Conservation (phyloP, 306 rosid species). For the Lathyrus aphaca region DNA sequence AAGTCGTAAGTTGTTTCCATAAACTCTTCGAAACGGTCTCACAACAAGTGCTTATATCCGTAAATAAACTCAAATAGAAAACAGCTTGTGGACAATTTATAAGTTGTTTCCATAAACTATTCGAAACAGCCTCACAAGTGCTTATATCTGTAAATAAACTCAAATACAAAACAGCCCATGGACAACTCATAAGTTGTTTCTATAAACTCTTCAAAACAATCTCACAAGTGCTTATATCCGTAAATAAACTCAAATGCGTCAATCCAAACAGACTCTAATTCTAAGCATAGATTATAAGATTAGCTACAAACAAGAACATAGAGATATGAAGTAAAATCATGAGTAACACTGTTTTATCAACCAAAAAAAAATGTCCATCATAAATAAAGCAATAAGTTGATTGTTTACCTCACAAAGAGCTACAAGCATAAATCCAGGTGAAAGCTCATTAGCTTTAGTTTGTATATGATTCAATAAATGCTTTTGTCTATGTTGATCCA, state of each 20-base stretch:
- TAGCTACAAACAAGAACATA: slow-evolving; percentile 17
- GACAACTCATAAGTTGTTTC: background rate
- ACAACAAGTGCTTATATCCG: too few species aligned
- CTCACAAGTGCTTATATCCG: background rate
- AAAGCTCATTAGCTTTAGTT: slow-evolving; percentile 61
- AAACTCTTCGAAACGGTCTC: too few species aligned
- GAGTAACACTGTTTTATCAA: background rate
- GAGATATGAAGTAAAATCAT: slow-evolving; percentile 28
- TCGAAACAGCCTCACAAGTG: background rate
- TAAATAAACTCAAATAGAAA: too few species aligned
- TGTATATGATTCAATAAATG: slow-evolving; percentile 46
- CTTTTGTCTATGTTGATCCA: slow-evolving; percentile 64
- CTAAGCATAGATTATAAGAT: slow-evolving; percentile 19
- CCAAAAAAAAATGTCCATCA: background rate
- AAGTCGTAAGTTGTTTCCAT: too few species aligned
- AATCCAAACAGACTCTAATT: background rate
- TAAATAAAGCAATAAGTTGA: slow-evolving; percentile 28
- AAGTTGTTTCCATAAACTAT: background rate
- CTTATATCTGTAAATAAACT: background rate
- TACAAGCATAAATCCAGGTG: slow-evolving; percentile 72
- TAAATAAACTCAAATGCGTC: background rate
- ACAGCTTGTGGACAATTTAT: background rate
- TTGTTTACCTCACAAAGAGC: slow-evolving; percentile 78
- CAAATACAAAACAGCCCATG: background rate
- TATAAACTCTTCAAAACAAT: background rate